Base-by-base conservation (phyloP, 2,329 filamentous ascomycete genomes). In the Cordyceps fumosorosea region DNA sequence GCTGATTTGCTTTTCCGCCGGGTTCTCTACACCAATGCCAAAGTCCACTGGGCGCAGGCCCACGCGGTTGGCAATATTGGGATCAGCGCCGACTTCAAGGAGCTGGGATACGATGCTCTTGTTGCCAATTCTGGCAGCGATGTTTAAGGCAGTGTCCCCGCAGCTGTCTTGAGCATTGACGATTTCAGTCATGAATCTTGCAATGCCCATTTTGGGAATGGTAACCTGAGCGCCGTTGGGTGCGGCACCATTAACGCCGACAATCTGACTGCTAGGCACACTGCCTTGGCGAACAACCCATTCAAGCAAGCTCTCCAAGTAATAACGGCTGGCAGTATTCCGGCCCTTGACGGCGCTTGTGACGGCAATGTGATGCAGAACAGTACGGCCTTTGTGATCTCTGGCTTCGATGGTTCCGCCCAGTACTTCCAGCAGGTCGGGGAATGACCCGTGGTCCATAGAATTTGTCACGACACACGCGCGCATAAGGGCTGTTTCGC, bases 61-160 rank as follows among this genome's bases (percentile, higher is more conserved):
- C 51, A 93, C 93, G 55, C 92, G 87, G 70, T 99, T 99, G 6
- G 91, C 84, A 69, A 98, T 93, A 59, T 89, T 86, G n/a, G 92
- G 89, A 73, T 98, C 92, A 1, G 95, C 95, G 62, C 93, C 92
- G 50, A 99, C 93, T 75, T 99, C 95, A 12, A 98, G 81, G 37
- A 99, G 80, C 72, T 99, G 95, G n/a, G 92, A 93, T 63, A 98
- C 96, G 68, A 99, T 96, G 69, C 91, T 96, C 61, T 89, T 84
- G 72, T 96, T 98, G 24, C 92, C 91, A 67, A 97, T 96, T 64
- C 95, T 84, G 1, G 95, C 93, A 2, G 93, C 95, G 65, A 98
- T 88, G 68, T 97, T 97, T 22, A 99, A 80, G 0, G 95, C 95
- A 0, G 95, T 99, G 71, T 99, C 96, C 0, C 95, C 95, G 40